Base-by-base conservation (phyloP, 352 stramenopile genomes). In the Phytophthora melonis region DNA sequence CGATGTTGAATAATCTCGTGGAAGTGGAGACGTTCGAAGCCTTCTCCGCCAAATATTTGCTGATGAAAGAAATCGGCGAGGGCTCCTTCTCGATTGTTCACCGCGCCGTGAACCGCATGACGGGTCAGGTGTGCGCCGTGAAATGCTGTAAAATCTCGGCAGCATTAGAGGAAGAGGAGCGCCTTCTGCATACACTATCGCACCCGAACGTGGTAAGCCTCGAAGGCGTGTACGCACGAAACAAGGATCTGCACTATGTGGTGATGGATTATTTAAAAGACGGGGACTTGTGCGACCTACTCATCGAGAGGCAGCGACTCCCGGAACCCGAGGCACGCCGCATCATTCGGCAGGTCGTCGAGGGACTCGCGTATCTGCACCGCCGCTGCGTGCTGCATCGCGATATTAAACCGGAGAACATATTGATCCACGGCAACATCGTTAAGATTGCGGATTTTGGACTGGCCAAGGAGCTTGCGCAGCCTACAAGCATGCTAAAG, bases 321-420 rank as follows among this genome's bases (percentile, higher is more conserved):
- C 70, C 76, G 0, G 88, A 95, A 68, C 32, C 61, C 5, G 81
- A 93, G 34, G 79, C 79, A 32, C 81, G 82, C 49, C 43, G 79
- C 18, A 89, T 95, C 27, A 86, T 95, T 67, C 69, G 68, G 3
- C 87, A 94, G 50, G 87, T 92, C 23, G 66, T 86, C 18, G 70
- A 84, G 11, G 87, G 75, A 11, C 70, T 95, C 18, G 81, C 83
- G 23, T 88, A 93, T 70, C 62, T 95, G 23, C 88, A 95, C 43
- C 71, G 76, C 8, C 72, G 86, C 68, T 87, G 83, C 58, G 79
- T 95, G 7, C 41, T 95, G 14, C 83, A 92, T 66, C 88, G 88
- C 32, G 88, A 95, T 60, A 83, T 95, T 62, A 95, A 95, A 50
- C 88, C 88, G 0, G 88, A 95, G 62, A 95, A 95, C 62, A 94